Evolutionary conservation across 371 early-diverging fungal species (phyloP), one percentile per base, ranked within the genome.

Genomic region (Choanephora cucurbitarum): DNA sequence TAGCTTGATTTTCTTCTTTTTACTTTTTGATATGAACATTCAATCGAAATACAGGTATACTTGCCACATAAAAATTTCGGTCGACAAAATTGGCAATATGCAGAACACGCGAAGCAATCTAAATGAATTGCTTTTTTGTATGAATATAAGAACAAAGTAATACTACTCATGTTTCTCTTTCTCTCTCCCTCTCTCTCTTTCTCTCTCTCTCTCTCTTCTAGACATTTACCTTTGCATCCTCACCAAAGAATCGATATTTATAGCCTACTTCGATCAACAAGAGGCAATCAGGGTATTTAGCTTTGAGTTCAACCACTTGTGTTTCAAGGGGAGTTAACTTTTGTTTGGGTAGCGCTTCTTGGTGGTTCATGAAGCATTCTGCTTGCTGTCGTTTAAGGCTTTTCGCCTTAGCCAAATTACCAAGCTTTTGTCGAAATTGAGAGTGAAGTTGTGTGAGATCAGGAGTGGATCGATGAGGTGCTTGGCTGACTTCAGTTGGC

Each of bases 251-350:
- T 14, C 89, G 76, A 69, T 73, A 93, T 69, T 92, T 92, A 81
- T 95, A 93, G 14, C 95, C 95, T 0, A 94, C 94, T 67, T 95
- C 95, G 10, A 95, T 85, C 0, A 86, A 79, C 11, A 95, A 81
- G 14, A 95, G 54, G 17, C 83, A 81, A 50, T 82, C 90, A 0
- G 89, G 88, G 62, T 93, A 65, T 51, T 80, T 66, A 11, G 72
- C 69, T 64, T 90, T 92, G 42, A 92, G 69, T 18, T 89, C 89
- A 9, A 89, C 68, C 19, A 85, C 87, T 65, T 95, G 95, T 32
- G 70, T 55, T 69, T 95, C 95, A 22, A 95, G 71, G 3, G 94
- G 92, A 6, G 93, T 92, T 57, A 83, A 89, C 49, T 83, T 79
- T 41, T 60, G 57, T 0, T 45, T 32, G 8, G 32, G 17, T 45